Percentiles rank a stretch among this genome's conserved stretches.
These are phyloP conservation scores for Borovskyia barvae DNA, from an alignment of 208 protist genomes.

Conservation along the genomic window DNA sequence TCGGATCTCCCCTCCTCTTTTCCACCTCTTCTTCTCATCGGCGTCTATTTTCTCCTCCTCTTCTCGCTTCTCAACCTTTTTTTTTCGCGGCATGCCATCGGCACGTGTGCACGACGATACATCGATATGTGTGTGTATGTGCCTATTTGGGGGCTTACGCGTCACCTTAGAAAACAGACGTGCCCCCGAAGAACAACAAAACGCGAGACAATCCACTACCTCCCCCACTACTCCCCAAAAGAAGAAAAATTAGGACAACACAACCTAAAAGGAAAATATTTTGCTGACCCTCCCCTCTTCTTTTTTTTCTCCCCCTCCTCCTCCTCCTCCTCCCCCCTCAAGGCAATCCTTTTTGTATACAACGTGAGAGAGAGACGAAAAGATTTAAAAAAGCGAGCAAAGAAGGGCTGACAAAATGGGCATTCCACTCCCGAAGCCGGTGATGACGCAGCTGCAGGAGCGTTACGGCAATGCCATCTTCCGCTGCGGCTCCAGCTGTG, in stretches of 20 bases:
- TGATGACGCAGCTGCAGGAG: slow-evolving; percentile 87
- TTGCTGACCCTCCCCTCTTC: slow-evolving; percentile 2
- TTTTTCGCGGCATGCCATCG: background rate
- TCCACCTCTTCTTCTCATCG: background rate
- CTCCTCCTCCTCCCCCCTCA: no score
- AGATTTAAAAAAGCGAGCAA: no score
- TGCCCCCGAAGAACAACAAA: no score
- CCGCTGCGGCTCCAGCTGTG: slow-evolving; percentile 83
- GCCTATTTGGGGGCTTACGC: background rate
- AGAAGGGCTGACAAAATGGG: slow-evolving; percentile 61
- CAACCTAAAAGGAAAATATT: no score
- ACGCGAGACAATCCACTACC: no score
- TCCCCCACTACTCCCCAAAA: no score
- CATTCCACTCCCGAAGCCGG: slow-evolving; percentile 87
- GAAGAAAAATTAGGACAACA: no score
- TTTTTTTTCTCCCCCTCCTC: slow-evolving; percentile 1
- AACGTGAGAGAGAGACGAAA: no score
- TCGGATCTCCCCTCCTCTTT: no score
- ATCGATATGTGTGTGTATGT: slow-evolving; percentile 9
- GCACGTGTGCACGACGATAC: background rate
- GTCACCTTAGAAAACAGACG: slow-evolving; percentile 1
- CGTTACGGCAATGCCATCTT: slow-evolving; percentile 87
- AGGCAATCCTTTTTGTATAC: no score
- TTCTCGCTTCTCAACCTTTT: background rate
- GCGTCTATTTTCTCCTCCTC: background rate